Conservation (phyloP, 352 stramenopile species). For the Phytopythium aichiense region DNA sequence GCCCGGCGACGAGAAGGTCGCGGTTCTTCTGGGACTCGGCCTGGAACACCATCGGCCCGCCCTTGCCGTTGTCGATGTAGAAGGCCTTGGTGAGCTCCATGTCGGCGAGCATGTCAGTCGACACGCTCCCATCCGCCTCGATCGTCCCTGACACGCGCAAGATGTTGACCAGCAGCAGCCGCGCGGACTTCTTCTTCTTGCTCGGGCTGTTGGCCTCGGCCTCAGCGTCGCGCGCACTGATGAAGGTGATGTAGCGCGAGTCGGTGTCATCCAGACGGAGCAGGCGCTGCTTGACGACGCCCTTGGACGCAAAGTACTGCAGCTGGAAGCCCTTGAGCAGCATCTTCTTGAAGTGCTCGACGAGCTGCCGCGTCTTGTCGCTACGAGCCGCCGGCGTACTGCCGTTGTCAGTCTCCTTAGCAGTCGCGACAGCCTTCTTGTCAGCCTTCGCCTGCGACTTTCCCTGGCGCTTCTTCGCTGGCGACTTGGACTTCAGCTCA, state of each 20-base stretch:
- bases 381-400: conserved; percentile 12
- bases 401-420: background rate
- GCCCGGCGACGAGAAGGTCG: conserved; percentile 60
- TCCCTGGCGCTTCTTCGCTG: conserved; percentile 13
- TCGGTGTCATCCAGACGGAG: conserved; percentile 33
- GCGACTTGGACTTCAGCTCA: background rate
- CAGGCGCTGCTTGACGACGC: conserved; percentile 40
- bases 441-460: conserved; percentile 13
- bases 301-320: conserved; percentile 49
- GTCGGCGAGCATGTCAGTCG: conserved; percentile 16
- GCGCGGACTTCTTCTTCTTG: conserved; percentile 47
- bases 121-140: conserved; percentile 25
- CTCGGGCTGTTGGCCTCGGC: background rate
- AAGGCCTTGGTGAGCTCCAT: conserved; percentile 31
- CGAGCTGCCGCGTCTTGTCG: conserved; percentile 56
- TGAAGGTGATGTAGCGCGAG: conserved; percentile 54
- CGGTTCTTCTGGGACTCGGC: conserved; percentile 60
- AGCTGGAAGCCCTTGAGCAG: conserved; percentile 60
- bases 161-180: conserved; percentile 56
- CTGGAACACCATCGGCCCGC: conserved; percentile 47
- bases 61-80: conserved; percentile 60
- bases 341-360: conserved; percentile 72
- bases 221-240: conserved; percentile 26
- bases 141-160: conserved; percentile 32
- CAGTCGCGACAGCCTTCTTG: background rate